Base-by-base conservation (phyloP, 768 basidiomycete species). In the Harrya chromipes region DNA sequence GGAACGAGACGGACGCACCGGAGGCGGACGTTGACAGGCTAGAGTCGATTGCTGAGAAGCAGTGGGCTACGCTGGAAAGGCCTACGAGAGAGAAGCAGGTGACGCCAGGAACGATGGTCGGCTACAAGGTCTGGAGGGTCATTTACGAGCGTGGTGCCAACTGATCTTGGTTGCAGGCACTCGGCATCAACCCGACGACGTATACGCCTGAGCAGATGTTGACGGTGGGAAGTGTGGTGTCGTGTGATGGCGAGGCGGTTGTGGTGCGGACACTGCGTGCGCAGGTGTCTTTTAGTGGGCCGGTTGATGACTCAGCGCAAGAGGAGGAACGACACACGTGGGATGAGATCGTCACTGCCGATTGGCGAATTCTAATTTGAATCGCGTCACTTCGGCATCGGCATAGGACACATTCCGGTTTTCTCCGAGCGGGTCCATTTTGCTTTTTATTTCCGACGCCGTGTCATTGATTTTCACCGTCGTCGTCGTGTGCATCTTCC, bases 141-240 rank as follows among this genome's bases (percentile, higher is more conserved):
- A 8, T 26, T 9, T 5, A 1, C 4, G 36, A 40, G 42, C 34
- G 33, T 12, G 14, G 8, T 38, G 0, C n/a, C n/a, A n/a, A 31
- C 40, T 46, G 33, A 55, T 9, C 2, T 1, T 33, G 19, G 6
- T 6, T 17, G 24, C 55, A 87, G 85, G 76, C 65, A 6, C 74
- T 88, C 3, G 80, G 72, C 0, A 74, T 88, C 43, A 78, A 85
- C 55, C 79, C 79, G 0, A 60, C 58, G 6, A 85, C 84, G 4
- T 76, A 74, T 44, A 77, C 82, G 5, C 86, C 86, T 0, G 86
- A 85, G 53, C 62, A 76, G 12, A 57, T 85, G 48, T 59, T 84
- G 17, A 71, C 67, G n/a, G 52, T 81, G 3, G 82, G 70, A 0
- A 65, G 63, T 0, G 67, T 86, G 0, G 40, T 63, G 9, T 53